Percentiles rank a stretch among this genome's conserved stretches.
These are phyloP conservation scores for Talaromyces sp. DNA, from an alignment of 2,329 filamentous ascomycete species.

Conservation along the genomic window DNA sequence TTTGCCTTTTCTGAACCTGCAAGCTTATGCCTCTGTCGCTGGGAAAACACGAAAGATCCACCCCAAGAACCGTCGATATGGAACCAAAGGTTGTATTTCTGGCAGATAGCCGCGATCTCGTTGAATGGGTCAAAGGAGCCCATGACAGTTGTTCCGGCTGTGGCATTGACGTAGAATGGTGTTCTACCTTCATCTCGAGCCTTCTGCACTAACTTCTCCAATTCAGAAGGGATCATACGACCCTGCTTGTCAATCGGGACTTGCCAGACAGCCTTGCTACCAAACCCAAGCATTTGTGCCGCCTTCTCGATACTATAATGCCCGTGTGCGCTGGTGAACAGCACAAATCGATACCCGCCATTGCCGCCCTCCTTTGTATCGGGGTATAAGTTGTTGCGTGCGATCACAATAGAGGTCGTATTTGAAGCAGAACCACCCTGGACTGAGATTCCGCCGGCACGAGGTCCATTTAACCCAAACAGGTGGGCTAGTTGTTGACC, in stretches of 20 bases:
- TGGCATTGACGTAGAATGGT: constrained; percentile 93
- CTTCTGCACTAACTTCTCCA: constrained; percentile 64
- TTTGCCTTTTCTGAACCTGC: constrained; percentile 73
- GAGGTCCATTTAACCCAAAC: constrained; percentile 73
- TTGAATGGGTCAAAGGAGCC: constrained; percentile 84
- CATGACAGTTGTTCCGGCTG: constrained; percentile 89
- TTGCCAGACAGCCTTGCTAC: constrained; percentile 69
- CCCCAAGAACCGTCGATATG: constrained; percentile 95
- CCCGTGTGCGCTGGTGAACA: constrained; percentile 87
- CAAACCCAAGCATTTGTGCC: constrained; percentile 86
- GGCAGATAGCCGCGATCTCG: constrained; percentile 70
- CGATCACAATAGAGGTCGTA: constrained; percentile 79
- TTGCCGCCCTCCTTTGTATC: constrained; percentile 75
- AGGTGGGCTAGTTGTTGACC: constrained; percentile 70
- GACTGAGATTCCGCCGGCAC: constrained; percentile 71
- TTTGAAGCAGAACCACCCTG: constrained; percentile 87
- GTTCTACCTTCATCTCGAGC: constrained; percentile 71
- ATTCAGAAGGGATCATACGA: constrained; percentile 67
- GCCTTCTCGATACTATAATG: constrained; percentile 96
- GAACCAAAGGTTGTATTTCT: constrained; percentile 77
- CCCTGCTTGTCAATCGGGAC: constrained; percentile 75
- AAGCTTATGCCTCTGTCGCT: constrained; percentile 66
- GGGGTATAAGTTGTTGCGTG: constrained; percentile 83
- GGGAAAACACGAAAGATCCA: constrained; percentile 76
- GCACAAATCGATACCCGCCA: constrained; percentile 64